Base-by-base conservation (phyloP, 768 basidiomycete species). In the Chalciporus pseudorubinellus region DNA sequence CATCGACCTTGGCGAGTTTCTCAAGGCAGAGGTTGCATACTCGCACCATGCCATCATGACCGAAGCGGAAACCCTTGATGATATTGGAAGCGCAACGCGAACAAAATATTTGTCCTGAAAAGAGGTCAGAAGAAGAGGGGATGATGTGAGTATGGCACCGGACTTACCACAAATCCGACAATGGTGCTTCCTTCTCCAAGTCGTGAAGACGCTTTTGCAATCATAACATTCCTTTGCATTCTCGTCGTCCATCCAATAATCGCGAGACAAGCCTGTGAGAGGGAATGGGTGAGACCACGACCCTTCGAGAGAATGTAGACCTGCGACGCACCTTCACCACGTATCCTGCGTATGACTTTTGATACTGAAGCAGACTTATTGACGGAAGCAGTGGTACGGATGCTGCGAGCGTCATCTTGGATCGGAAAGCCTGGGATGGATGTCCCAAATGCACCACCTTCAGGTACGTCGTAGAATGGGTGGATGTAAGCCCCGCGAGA, bases 181-280 rank as follows among this genome's bases (percentile, higher is more conserved):
- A 66, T 99, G 97, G 62, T 99, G 97, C 68, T 95, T 97, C 56
- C 97, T 75, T 46, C 95, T 74, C 92, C 92, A 98, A 2, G 94
- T 82, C 0, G 92, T 92, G 71, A 99, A 99, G 44, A 89, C 77
- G 57, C 89, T 91, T 69, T 92, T 92, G 74, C 94, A 97, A 68
- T 95, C 94, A 65, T 92, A 95, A 63, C 94, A 95, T 62, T 97
- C 93, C 65, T 89, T 97, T 61, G 91, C 92, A 49, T 89, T 88
- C 62, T 92, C 92, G 63, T 98, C 95, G 54, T 93, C 91, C 94
- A 98, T 98, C 97, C 97, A 99, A 65, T 98, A 98, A 63, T 97
- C 92, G 56, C 86, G 83, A 20, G 91, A 92, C 18, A 95, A 65
- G n/a, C 90, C 91, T 92, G 46, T 29, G 11, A 3, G 19, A 48